Conservation (phyloP, 2,329 filamentous ascomycete genomes). For the Thermochaetoides dissita region DNA sequence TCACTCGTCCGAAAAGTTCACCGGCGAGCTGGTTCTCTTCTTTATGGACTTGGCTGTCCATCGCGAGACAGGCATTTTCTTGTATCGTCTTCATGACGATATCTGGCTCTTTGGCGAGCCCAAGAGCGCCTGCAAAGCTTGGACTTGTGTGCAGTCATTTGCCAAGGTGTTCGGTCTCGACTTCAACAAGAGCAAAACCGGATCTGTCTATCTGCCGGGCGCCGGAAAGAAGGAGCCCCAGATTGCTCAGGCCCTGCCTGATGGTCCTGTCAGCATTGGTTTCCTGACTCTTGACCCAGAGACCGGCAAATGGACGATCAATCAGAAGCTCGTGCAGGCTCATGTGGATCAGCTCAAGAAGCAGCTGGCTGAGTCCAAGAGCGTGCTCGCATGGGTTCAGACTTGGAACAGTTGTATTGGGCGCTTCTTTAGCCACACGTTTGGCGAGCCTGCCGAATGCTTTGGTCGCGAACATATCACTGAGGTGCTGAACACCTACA, state of each 20-base stretch:
- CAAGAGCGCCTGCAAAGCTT: conserved; percentile 26
- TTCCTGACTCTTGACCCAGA: conserved; percentile 36
- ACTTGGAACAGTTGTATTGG: conserved; percentile 33
- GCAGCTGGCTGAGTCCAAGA: conserved; percentile 39
- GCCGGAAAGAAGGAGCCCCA: conserved; percentile 13
- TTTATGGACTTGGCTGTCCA: conserved; percentile 33
- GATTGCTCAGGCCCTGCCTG: conserved; percentile 26
- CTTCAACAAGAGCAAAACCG: conserved; percentile 28
- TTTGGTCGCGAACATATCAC: conserved; percentile 31
- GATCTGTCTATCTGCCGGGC: conserved; percentile 23
- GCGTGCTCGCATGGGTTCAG: conserved; percentile 26
- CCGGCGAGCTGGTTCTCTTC: conserved; percentile 33
- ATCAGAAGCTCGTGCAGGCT: conserved; percentile 35
- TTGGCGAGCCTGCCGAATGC: conserved; percentile 30
- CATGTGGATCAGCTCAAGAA: conserved; percentile 40
- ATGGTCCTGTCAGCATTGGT: conserved; percentile 39
- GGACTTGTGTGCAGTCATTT: conserved; percentile 28
- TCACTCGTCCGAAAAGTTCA: conserved; percentile 30
- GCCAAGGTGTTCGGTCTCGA: conserved; percentile 27
- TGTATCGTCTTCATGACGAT: conserved; percentile 35
- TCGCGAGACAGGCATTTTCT: conserved; percentile 25
- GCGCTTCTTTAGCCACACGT: conserved; percentile 32
- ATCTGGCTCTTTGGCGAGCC: conserved; percentile 33
- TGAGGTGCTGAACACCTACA: conserved; percentile 27
- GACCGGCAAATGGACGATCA: conserved; percentile 36